These are phyloP conservation scores for Glutinoglossum americanum DNA, from an alignment of 495 filamentous ascomycete genomes.

Conservation along the genomic window DNA sequence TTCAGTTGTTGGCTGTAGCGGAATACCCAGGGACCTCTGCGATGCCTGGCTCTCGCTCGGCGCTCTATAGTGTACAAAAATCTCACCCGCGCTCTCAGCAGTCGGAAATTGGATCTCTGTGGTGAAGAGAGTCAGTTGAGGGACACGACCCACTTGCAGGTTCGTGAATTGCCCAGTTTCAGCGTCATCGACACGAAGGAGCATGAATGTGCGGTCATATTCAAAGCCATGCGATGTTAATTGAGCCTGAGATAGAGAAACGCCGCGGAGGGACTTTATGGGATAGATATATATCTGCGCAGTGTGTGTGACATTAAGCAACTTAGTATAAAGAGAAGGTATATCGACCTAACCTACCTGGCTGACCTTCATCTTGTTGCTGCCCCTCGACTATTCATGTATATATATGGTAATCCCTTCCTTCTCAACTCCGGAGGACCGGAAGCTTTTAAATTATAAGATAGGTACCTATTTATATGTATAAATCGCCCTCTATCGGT, in stretches of 20 bases:
- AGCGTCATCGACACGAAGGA: slow-evolving; percentile 31
- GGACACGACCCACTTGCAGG: slow-evolving; percentile 43
- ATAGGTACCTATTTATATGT: no score
- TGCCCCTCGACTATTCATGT: not conserved
- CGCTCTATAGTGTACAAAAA: slow-evolving; percentile 35
- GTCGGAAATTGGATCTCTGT: slow-evolving; percentile 28
- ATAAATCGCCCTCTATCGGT: no score
- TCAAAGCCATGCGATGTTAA: slow-evolving; percentile 46
- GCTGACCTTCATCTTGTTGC: slow-evolving; percentile 19
- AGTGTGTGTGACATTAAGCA: not conserved
- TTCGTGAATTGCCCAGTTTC: slow-evolving; percentile 19
- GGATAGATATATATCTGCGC: slow-evolving; percentile 65
- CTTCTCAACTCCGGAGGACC: no score
- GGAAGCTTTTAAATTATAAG: no score
- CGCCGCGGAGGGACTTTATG: slow-evolving; percentile 62
- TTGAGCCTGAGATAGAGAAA: slow-evolving; percentile 29
- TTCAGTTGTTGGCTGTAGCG: slow-evolving; percentile 32
- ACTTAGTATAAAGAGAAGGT: not conserved
- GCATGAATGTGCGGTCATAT: slow-evolving; percentile 63
- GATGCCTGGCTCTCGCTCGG: slow-evolving; percentile 10
- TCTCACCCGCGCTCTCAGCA: slow-evolving; percentile 12
- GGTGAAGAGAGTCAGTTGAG: slow-evolving; percentile 45
- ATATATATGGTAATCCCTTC: not conserved
- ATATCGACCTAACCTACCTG: slow-evolving; percentile 19
- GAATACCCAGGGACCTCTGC: slow-evolving; percentile 23